Percentiles rank a stretch among this genome's conserved stretches.
Evolutionary conservation across 2,329 filamentous ascomycete species (phyloP).

Genomic region (Periglandula ipomoeae): DNA sequence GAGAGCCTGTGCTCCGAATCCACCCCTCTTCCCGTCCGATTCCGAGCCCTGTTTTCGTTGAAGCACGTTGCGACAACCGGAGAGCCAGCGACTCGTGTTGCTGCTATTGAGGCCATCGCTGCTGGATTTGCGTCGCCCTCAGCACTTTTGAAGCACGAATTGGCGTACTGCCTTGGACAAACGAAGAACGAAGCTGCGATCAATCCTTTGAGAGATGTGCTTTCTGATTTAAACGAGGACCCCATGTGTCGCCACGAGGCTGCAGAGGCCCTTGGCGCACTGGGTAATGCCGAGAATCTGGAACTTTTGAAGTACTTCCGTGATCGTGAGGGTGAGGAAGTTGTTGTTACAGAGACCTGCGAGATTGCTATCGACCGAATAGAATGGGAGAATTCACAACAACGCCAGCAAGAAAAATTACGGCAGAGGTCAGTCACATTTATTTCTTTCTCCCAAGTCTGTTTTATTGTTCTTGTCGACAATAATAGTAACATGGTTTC

Average conservation of each 20-base stretch:
- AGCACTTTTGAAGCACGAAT: slow-evolving; percentile 87
- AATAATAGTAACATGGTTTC: background rate
- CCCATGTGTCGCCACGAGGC: slow-evolving; percentile 95
- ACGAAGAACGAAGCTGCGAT: slow-evolving; percentile 69
- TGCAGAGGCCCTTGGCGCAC: slow-evolving; percentile 83
- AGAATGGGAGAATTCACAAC: slow-evolving; percentile 78
- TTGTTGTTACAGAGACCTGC: slow-evolving; percentile 87
- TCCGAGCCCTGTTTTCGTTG: slow-evolving; percentile 93
- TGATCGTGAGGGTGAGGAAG: slow-evolving; percentile 66
- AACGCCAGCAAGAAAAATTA: slow-evolving; percentile 64
- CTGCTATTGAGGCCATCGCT: slow-evolving; percentile 71
- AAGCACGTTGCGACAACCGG: slow-evolving; percentile 77
- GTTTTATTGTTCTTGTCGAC: slow-evolving; percentile 3
- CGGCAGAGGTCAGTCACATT: slow-evolving; percentile 58
- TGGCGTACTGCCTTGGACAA: slow-evolving; percentile 95
- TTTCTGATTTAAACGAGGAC: slow-evolving; percentile 76
- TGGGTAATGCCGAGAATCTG: slow-evolving; percentile 68
- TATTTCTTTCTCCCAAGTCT: background rate
- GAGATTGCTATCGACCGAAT: slow-evolving; percentile 94
- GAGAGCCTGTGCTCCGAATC: slow-evolving; percentile 71
- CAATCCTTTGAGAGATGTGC: slow-evolving; percentile 60
- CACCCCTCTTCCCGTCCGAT: slow-evolving; percentile 76
- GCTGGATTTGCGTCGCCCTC: slow-evolving; percentile 78
- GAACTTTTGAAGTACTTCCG: slow-evolving; percentile 63
- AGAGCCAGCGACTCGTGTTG: slow-evolving; percentile 46